Percentiles rank a stretch among this genome's conserved stretches.
Conservation (phyloP, 164 flowering plant species). For the Vitis rotundifolia region DNA sequence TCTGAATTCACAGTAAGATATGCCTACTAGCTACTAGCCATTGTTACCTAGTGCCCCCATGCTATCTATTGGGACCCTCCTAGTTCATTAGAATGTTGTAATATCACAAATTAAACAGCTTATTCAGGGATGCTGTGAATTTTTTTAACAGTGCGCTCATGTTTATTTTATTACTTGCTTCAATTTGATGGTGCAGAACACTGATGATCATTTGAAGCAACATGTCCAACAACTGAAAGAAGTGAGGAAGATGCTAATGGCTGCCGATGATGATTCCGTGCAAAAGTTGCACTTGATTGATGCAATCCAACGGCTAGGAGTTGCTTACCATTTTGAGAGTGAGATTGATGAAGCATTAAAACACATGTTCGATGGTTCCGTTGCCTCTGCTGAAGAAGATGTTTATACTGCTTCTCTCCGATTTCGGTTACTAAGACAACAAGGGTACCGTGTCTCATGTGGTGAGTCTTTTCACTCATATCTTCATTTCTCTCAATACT, state of each 20-base stretch:
- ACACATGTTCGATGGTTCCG: not conserved
- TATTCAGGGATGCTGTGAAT: too few relatives aligned
- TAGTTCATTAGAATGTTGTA: too few relatives aligned
- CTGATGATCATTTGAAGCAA: not conserved
- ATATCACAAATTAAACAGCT: too few relatives aligned
- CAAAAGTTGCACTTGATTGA: slow-evolving; percentile 18
- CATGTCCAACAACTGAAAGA: slow-evolving; percentile 15
- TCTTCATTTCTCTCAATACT: too few relatives aligned
- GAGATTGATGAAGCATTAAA: slow-evolving; percentile 17
- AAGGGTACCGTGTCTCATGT: slow-evolving; percentile 18
- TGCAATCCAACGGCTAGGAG: slow-evolving; percentile 24
- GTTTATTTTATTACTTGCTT: too few relatives aligned
- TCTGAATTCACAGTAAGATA: not conserved
- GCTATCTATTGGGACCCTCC: too few relatives aligned
- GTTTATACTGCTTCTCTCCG: slow-evolving; percentile 17
- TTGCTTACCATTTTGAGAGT: slow-evolving; percentile 21
- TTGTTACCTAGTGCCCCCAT: too few relatives aligned
- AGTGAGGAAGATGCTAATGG: slow-evolving; percentile 18
- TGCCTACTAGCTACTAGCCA: too few relatives aligned
- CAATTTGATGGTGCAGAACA: too few relatives aligned
- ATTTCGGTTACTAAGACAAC: slow-evolving; percentile 30
- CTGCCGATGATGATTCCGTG: not conserved
- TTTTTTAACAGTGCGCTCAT: too few relatives aligned
- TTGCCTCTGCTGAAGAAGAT: not conserved
- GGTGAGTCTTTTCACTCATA: too few relatives aligned